phyloP scores from a whole-genome alignment of 208 protist genomes.

The Trichomonas gallinae region DNA sequence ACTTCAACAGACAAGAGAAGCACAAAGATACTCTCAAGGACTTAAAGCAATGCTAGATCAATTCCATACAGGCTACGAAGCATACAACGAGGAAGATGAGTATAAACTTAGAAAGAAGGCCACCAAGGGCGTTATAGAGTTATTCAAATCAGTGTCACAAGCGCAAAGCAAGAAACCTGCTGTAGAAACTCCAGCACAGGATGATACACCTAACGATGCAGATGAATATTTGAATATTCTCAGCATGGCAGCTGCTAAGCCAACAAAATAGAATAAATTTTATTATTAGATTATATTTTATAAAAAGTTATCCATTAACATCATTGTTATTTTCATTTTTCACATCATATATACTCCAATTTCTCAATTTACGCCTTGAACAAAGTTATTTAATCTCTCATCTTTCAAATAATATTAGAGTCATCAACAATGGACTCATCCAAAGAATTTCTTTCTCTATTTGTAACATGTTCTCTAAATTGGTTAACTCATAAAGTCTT shows the following conservation, averaged over 20 bases:
- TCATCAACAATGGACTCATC: no score
- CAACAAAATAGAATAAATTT: neutral
- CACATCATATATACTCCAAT: no score
- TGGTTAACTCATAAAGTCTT: no score
- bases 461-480: no score
- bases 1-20: neutral
- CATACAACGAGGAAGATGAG: neutral
- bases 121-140: neutral
- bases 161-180: neutral
- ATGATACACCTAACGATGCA: neutral
- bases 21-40: no score
- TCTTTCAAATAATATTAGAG: no score
- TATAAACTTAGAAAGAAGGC: constrained; percentile 1
- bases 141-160: neutral
- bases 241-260: neutral
- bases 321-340: no score
- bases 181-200: neutral
- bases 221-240: neutral
- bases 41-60: neutral
- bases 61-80: neutral
- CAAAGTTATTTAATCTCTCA: no score
- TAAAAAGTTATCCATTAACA: no score
- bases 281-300: neutral
- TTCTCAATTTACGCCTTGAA: no score
- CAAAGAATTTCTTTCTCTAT: no score